A percentile compares a stretch with the other conserved stretches of the same genome.
Evolutionary conservation across 257 asterid species (phyloP).

Genomic region (Lantana camara): DNA sequence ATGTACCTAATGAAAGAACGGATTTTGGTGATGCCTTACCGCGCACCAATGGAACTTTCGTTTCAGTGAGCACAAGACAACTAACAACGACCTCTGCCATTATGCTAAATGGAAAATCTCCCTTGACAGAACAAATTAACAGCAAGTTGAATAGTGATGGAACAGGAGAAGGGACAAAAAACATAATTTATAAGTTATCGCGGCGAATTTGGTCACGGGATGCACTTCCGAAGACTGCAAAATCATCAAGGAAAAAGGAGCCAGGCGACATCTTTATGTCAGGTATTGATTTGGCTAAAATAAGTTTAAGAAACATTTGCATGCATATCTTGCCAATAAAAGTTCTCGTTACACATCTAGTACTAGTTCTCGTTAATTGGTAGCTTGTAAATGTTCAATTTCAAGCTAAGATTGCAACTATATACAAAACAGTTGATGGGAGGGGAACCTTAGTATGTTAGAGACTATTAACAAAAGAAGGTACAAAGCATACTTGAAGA

Average conservation of each 20-base stretch:
- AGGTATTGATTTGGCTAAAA: too few species aligned
- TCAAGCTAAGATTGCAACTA: too few species aligned
- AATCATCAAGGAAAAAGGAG: slow-evolving; percentile 25
- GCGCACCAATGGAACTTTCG: slow-evolving; percentile 21
- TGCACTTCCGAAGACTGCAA: slow-evolving; percentile 21
- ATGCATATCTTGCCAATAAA: too few species aligned
- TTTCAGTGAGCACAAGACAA: slow-evolving; percentile 28
- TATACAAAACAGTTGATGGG: too few species aligned
- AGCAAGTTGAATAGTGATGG: slow-evolving; percentile 25
- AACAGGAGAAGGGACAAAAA: slow-evolving; percentile 29
- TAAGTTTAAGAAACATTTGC: not conserved
- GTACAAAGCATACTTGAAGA: too few species aligned
- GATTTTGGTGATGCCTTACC: too few species aligned
- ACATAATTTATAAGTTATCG: slow-evolving; percentile 33
- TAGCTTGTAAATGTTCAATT: too few species aligned
- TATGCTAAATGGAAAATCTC: slow-evolving; percentile 24
- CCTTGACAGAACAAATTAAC: slow-evolving; percentile 21
- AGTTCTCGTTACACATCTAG: too few species aligned
- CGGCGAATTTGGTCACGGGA: not conserved
- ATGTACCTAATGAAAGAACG: too few species aligned
- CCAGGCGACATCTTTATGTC: slow-evolving; percentile 29
- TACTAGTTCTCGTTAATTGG: too few species aligned
- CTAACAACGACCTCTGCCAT: slow-evolving; percentile 22
- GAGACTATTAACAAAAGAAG: too few species aligned
- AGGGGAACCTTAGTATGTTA: too few species aligned